A percentile compares a stretch with the other conserved stretches of the same genome.
phyloP scores from a whole-genome alignment of 1,139 yeast genomes.

The Petasospora fabianii region DNA sequence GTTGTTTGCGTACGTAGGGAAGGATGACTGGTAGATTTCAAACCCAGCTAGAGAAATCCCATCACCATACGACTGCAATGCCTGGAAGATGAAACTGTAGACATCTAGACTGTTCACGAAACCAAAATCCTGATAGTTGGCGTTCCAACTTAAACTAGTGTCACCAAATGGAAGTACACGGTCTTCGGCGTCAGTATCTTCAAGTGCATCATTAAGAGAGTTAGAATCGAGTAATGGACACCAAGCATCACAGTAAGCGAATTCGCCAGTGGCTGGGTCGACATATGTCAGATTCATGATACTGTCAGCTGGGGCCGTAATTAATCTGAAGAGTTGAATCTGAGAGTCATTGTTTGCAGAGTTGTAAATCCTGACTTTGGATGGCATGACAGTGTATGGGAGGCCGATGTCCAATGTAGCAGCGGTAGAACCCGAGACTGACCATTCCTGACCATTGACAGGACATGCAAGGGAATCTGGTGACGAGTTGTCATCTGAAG shows the following conservation, averaged over 20 bases:
- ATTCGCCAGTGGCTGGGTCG: constrained; percentile 61
- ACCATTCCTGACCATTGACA: constrained; percentile 52
- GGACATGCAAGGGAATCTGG: constrained; percentile 62
- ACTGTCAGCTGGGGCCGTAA: constrained; percentile 78
- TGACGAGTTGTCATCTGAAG: constrained; percentile 39
- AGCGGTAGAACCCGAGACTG: constrained; percentile 44
- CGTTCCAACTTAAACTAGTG: constrained; percentile 36
- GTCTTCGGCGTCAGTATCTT: constrained; percentile 27
- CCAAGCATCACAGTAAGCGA: constrained; percentile 75
- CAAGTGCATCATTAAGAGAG: constrained; percentile 23
- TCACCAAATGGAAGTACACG: constrained; percentile 22
- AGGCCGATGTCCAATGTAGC: constrained; percentile 69
- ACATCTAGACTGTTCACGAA: constrained; percentile 71
- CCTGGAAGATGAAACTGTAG: constrained; percentile 58
- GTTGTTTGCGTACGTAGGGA: constrained; percentile 70
- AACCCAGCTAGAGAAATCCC: constrained; percentile 70
- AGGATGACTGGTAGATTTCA: constrained; percentile 64
- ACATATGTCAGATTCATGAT: constrained; percentile 88
- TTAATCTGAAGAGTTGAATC: constrained; percentile 64
- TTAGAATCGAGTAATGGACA: constrained; percentile 58
- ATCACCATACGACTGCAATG: constrained; percentile 66
- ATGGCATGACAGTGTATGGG: constrained; percentile 59
- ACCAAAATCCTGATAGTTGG: constrained; percentile 71
- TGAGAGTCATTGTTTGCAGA: constrained; percentile 44
- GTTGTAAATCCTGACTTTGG: constrained; percentile 70